Conservation (phyloP, 441 rosid genomes). For the Mallotus repandus region DNA sequence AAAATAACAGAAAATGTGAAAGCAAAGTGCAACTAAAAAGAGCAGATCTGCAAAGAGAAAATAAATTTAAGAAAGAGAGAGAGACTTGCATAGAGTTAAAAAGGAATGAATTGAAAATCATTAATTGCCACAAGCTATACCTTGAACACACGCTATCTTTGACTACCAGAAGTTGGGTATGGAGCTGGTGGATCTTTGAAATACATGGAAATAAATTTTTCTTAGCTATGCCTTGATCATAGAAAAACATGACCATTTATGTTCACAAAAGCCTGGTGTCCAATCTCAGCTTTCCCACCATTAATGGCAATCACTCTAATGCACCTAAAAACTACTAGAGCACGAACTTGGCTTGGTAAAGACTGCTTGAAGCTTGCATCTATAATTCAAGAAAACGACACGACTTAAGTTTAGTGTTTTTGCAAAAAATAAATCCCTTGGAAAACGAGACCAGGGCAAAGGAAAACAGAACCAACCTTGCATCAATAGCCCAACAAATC, state of each 20-base stretch:
- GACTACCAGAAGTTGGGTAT: conserved; percentile 29
- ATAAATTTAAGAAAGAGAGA: no score
- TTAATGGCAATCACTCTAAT: conserved; percentile 75
- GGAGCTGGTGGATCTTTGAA: conserved; percentile 31
- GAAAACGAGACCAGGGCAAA: not conserved
- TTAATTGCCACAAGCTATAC: conserved; percentile 13
- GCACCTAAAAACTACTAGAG: conserved; percentile 86
- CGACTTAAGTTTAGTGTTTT: not conserved
- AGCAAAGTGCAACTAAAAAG: no score
- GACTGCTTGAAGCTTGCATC: conserved; percentile 58
- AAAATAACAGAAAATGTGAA: no score
- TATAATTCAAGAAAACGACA: conserved; percentile 10
- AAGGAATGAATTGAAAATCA: not conserved
- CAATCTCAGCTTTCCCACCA: conserved; percentile 76
- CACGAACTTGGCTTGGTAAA: conserved; percentile 73
- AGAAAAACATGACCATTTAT: conserved; percentile 91
- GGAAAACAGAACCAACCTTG: conserved; percentile 13
- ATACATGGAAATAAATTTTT: conserved; percentile 42
- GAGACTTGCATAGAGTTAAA: no score
- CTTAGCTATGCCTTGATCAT: conserved; percentile 73
- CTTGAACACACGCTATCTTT: conserved; percentile 31
- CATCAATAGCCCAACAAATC: not conserved
- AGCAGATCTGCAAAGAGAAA: no score
- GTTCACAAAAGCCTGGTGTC: conserved; percentile 80
- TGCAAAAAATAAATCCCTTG: not conserved